phyloP scores from a whole-genome alignment of 345 rosid genomes.

The Citrus sinensis region DNA sequence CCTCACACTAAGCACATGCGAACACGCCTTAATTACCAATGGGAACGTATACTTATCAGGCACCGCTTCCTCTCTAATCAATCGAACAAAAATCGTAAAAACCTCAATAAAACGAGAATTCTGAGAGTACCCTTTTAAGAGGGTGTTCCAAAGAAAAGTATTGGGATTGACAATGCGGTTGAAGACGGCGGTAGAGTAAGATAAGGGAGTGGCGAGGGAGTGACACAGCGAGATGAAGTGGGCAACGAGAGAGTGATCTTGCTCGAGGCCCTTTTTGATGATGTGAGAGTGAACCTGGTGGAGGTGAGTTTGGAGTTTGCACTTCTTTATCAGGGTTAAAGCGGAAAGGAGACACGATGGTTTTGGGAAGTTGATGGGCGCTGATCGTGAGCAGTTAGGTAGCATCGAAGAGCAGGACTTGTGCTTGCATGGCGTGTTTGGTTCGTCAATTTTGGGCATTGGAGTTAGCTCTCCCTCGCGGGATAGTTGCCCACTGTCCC shows the following conservation, averaged over 20 bases:
- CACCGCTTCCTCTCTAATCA: conserved; percentile 38
- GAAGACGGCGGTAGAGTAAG: conserved; percentile 52
- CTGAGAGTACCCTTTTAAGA: conserved; percentile 40
- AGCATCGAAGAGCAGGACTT: conserved; percentile 20
- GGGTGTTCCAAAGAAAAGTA: conserved; percentile 56
- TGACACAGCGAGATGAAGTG: conserved; percentile 34
- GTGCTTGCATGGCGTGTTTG: background rate
- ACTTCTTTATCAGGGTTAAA: conserved; percentile 45
- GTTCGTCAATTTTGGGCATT: background rate
- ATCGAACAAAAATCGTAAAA: conserved; percentile 43
- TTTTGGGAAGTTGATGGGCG: conserved; percentile 3
- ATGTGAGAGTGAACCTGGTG: conserved; percentile 66
- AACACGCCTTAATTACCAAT: conserved; percentile 49
- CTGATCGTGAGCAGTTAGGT: conserved; percentile 20
- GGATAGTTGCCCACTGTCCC: no score
- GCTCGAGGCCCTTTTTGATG: conserved; percentile 69
- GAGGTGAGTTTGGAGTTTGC: conserved; percentile 45
- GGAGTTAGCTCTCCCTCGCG: no score
- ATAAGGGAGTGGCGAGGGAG: conserved; percentile 28
- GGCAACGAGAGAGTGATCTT: conserved; percentile 56
- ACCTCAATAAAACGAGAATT: conserved; percentile 28
- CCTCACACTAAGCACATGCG: conserved; percentile 29
- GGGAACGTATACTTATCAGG: conserved; percentile 62
- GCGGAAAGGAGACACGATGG: conserved; percentile 29
- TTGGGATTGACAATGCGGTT: conserved; percentile 40